Conservation (phyloP, 1,284 basidiomycete species). For the Puccinia horiana region DNA sequence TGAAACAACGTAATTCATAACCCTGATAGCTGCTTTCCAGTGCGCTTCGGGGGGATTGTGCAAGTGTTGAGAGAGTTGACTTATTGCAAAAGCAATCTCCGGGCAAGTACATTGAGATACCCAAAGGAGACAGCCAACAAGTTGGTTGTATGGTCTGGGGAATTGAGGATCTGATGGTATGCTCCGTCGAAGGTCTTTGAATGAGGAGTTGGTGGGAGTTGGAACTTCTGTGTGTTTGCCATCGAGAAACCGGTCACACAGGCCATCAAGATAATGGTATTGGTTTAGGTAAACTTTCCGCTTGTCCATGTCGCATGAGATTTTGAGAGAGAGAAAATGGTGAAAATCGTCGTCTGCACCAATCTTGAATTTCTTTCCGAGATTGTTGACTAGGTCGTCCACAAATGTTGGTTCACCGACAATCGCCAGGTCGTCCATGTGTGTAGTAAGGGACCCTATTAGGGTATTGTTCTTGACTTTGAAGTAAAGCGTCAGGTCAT, state of each 20-base stretch:
- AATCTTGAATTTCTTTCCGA: not conserved
- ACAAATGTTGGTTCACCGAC: conserved; percentile 5
- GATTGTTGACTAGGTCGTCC: not conserved
- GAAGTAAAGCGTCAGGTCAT: conserved; percentile 20
- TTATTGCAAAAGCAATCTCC: not conserved
- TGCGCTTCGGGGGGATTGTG: not conserved
- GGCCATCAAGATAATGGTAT: not conserved
- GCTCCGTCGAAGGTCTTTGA: not conserved
- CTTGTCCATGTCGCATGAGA: too few relatives aligned
- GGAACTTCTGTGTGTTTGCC: not conserved
- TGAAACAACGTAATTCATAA: not conserved
- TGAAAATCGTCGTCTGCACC: too few relatives aligned
- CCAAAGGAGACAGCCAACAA: not conserved
- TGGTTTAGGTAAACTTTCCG: too few relatives aligned
- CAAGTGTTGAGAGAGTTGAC: not conserved
- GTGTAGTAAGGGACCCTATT: not conserved
- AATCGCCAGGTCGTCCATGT: not conserved
- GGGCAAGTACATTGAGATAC: not conserved
- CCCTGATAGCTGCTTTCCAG: not conserved
- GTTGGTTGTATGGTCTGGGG: too few relatives aligned
- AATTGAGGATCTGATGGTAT: too few relatives aligned
- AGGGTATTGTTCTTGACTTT: not conserved
- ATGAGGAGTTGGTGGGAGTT: not conserved
- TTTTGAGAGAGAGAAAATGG: too few relatives aligned
- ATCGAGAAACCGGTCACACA: not conserved